Conservation (phyloP, 345 rosid genomes). For the Aurinia saxatilis region DNA sequence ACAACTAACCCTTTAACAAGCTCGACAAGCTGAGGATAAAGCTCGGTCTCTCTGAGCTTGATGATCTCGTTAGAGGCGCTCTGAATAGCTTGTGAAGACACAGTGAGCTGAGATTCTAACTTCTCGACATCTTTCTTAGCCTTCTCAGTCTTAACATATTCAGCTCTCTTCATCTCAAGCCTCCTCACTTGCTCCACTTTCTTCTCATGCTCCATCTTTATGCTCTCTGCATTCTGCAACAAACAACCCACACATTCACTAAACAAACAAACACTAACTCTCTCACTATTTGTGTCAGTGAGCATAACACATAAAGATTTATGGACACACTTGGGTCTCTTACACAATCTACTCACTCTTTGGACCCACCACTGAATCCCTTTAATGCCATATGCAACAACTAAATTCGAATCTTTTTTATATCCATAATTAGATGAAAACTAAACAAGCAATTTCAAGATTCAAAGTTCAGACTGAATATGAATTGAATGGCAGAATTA, state of each 20-base stretch:
- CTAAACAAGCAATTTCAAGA: slow-evolving; percentile 17
- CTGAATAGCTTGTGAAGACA: slow-evolving; percentile 74
- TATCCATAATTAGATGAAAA: slow-evolving; percentile 18
- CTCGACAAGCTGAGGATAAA: slow-evolving; percentile 83
- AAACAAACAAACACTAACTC: slow-evolving; percentile 12
- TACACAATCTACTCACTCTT: slow-evolving; percentile 24
- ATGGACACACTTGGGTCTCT: slow-evolving; percentile 30
- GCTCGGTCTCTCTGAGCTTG: slow-evolving; percentile 73
- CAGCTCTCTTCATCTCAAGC: slow-evolving; percentile 80
- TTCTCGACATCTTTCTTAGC: slow-evolving; percentile 78
- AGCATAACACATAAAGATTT: background rate
- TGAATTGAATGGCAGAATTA: background rate
- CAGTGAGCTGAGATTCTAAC: slow-evolving; percentile 79
- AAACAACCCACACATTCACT: slow-evolving; percentile 28
- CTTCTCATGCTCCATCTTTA: slow-evolving; percentile 83
- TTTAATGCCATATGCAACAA: slow-evolving; percentile 12
- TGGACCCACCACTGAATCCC: slow-evolving; percentile 24
- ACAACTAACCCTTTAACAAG: slow-evolving; percentile 75
- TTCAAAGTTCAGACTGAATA: slow-evolving; percentile 6
- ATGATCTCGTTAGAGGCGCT: slow-evolving; percentile 75
- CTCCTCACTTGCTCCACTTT: slow-evolving; percentile 63
- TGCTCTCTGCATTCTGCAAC: slow-evolving; percentile 54
- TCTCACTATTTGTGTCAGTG: slow-evolving; percentile 18
- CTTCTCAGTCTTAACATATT: slow-evolving; percentile 74
- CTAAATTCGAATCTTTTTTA: background rate